Percentiles rank a stretch among this genome's conserved stretches.
phyloP scores from a whole-genome alignment of 2,329 filamentous ascomycete genomes.

The Chrysoporthe cubensis region DNA sequence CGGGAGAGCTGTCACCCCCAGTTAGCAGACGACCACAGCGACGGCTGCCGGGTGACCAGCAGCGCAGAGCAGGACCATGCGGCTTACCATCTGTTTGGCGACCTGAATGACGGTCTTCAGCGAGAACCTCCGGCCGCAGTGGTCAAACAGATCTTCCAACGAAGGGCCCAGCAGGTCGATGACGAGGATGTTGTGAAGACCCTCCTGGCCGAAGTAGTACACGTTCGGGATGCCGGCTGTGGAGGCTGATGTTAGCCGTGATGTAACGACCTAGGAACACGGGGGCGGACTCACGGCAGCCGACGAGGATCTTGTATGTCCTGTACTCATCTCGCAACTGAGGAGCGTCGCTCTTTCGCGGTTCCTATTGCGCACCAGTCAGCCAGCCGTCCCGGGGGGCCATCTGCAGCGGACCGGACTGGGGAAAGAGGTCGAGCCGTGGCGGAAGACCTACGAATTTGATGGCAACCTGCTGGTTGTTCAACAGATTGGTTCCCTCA shows the following conservation, averaged over 20 bases:
- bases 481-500: conserved; percentile 96
- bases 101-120: conserved; percentile 99
- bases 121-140: conserved; percentile 91
- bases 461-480: conserved; percentile 99
- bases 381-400: conserved; percentile 20
- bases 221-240: conserved; percentile 97
- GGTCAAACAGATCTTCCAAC: conserved; percentile 95
- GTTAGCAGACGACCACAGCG: conserved; percentile 35
- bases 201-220: conserved; percentile 98
- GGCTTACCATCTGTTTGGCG: conserved; percentile 90
- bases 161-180: conserved; percentile 95
- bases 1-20: conserved; percentile 69
- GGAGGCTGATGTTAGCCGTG: conserved; percentile 2
- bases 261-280: background rate
- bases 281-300: conserved; percentile 79
- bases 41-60: background rate
- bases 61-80: background rate
- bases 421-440: background rate
- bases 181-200: conserved; percentile 97
- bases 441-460: conserved; percentile 78
- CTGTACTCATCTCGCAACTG: conserved; percentile 98
- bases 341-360: conserved; percentile 96
- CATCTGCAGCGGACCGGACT: too few relatives aligned
- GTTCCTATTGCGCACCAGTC: conserved; percentile 67
- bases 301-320: conserved; percentile 98